Base-by-base conservation (phyloP, 176 grass and related monocot species). In the Aegilops speltoides region DNA sequence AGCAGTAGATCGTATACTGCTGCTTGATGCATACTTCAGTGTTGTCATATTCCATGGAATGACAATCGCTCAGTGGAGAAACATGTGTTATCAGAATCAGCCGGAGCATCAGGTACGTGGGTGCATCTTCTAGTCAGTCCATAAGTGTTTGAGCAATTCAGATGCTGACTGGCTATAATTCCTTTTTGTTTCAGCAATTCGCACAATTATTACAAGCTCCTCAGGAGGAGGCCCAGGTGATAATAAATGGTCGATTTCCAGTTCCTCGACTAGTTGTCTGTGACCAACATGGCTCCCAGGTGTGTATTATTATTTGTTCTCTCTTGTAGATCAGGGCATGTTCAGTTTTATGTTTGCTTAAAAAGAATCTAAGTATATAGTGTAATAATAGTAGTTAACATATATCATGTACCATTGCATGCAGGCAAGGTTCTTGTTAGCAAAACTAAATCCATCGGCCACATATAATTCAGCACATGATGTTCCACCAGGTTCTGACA, bases 61-160 rank as follows among this genome's bases (percentile, higher is more conserved):
- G 89, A 99, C 94, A 46, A 88, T 99, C 69, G 94, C 97, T 88
- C 97, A 99, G 63, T 99, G 97, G 97, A 95, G 97, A 87, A 99
- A 96, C 80, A 94, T 96, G 94, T 91, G 94, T 59, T 99, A 99
- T 43, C 97, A 99, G 34, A 96, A 96, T 89, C 97, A 93, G 86
- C 92, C 94, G 68, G 97, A 99, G 82, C 97, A 96, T 82, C 94
- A 99, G 97, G 97, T 96, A 81, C 62, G 36, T 65, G 26, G 19
- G 24, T 80, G 34, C 15, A 25, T 17, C 56, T 37, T 54, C 20
- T 65, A 63, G 19, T 38, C n/a, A 24, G 48, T 19, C 50, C 50
- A 19, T 7, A 54, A 19, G 50, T 54, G 50, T 54, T 52, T 54
- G 50, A 54, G 17, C 50, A 29, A 24, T 78, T 78, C 26, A 68